Percentiles rank a stretch among this genome's conserved stretches.
Conservation (phyloP, 805 yeast genomes). For the Cyberlindnera saturnus region DNA sequence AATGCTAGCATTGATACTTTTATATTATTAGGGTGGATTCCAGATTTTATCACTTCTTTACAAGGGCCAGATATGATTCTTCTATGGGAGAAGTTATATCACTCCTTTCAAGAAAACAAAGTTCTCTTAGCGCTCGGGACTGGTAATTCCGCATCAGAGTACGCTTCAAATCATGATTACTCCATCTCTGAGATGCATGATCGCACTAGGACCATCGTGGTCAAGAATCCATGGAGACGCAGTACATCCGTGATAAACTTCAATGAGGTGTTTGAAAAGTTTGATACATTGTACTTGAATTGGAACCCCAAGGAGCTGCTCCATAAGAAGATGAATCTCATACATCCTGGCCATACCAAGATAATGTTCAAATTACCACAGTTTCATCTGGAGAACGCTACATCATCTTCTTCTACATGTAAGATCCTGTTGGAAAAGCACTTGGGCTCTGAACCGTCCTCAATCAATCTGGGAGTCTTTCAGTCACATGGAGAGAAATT, state of each 20-base stretch:
- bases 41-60: slow-evolving; percentile 43
- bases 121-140: slow-evolving; percentile 67
- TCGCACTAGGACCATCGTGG: slow-evolving; percentile 15
- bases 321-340: slow-evolving; percentile 22
- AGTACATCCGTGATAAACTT: slow-evolving; percentile 16
- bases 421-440: slow-evolving; percentile 50
- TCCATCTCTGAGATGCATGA: slow-evolving; percentile 39
- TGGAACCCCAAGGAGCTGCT: slow-evolving; percentile 45
- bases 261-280: slow-evolving; percentile 30
- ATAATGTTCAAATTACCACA: slow-evolving; percentile 35
- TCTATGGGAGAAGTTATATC: slow-evolving; percentile 30
- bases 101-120: slow-evolving; percentile 27
- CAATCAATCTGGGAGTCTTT: slow-evolving; percentile 25
- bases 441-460: slow-evolving; percentile 21
- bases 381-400: slow-evolving; percentile 31
- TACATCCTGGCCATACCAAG: slow-evolving; percentile 20
- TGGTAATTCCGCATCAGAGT: slow-evolving; percentile 33
- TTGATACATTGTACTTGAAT: slow-evolving; percentile 53
- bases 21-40: slow-evolving; percentile 65
- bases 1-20: slow-evolving; percentile 69
- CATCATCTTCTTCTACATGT: slow-evolving; percentile 25
- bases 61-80: slow-evolving; percentile 27
- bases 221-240: slow-evolving; percentile 43
- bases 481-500: slow-evolving; percentile 27
- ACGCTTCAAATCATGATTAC: slow-evolving; percentile 64